phyloP scores from a whole-genome alignment of 768 basidiomycete genomes.

The Lactarius sp. region DNA sequence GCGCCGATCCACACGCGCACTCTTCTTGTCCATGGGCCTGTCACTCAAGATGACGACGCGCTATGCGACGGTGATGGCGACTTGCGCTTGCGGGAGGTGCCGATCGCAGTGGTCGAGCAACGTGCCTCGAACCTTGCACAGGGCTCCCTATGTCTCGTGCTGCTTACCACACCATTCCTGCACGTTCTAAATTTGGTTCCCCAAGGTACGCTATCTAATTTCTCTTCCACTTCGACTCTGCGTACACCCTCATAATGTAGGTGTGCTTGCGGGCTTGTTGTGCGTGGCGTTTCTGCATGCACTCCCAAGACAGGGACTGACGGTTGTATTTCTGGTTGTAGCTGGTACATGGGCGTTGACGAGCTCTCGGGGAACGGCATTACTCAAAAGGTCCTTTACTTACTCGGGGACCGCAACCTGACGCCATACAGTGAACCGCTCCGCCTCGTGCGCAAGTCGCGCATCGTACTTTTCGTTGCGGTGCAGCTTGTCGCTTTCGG shows the following conservation, averaged over 20 bases:
- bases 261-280: conserved; percentile 84
- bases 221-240: conserved; percentile 27
- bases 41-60: conserved; percentile 36
- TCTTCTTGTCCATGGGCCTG: conserved; percentile 60
- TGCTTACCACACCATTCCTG: conserved; percentile 78
- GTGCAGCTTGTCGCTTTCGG: conserved; percentile 83
- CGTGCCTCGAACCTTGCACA: conserved; percentile 88
- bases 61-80: conserved; percentile 30
- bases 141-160: conserved; percentile 70
- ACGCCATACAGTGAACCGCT: conserved; percentile 68
- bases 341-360: conserved; percentile 91
- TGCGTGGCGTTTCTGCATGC: conserved; percentile 35
- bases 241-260: conserved; percentile 28
- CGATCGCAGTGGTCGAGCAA: conserved; percentile 82
- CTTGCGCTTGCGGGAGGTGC: conserved; percentile 41
- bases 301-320: background rate
- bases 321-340: conserved; percentile 27
- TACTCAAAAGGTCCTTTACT: conserved; percentile 72
- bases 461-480: conserved; percentile 64
- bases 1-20: conserved; percentile 92
- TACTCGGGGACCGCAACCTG: conserved; percentile 64
- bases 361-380: conserved; percentile 80
- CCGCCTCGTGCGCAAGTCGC: conserved; percentile 63
- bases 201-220: conserved; percentile 36
- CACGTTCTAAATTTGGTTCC: conserved; percentile 78